These are phyloP conservation scores for Rhododendron mucronatum DNA, from an alignment of 148 eudicot species.

Conservation along the genomic window DNA sequence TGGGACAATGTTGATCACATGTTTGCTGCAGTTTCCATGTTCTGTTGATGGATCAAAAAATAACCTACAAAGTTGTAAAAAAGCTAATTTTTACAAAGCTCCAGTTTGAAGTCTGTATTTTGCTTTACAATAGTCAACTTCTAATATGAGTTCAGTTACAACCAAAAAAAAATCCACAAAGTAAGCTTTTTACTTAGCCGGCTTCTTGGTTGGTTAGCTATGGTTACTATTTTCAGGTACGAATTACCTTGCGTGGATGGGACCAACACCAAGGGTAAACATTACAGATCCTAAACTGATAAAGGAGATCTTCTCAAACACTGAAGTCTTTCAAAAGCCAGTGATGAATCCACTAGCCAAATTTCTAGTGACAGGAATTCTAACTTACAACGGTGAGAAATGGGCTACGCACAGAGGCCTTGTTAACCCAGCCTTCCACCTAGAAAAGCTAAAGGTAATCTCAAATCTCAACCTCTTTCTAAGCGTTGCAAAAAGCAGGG, in stretches of 20 bases:
- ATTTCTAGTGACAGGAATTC: constrained; percentile 13
- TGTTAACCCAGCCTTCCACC: constrained; percentile 28
- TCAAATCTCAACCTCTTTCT: background rate
- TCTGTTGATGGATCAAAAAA: background rate
- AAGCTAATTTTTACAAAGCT: background rate
- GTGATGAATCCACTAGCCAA: constrained; percentile 15
- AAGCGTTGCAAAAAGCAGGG: background rate
- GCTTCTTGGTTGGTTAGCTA: no score
- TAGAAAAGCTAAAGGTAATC: constrained; percentile 30
- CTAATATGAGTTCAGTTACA: background rate
- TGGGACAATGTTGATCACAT: background rate
- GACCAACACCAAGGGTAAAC: background rate
- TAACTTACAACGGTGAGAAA: constrained; percentile 26
- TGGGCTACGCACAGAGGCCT: constrained; percentile 31
- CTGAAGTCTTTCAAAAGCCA: constrained; percentile 21
- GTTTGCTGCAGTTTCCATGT: background rate
- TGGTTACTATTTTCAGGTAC: background rate
- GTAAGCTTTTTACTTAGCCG: no score
- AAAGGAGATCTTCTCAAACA: constrained; percentile 22
- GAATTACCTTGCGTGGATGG: background rate
- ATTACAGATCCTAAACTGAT: constrained; percentile 31
- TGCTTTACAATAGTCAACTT: background rate
- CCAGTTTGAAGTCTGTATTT: background rate
- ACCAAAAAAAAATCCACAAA: no score
- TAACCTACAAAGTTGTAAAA: background rate